phyloP scores from a whole-genome alignment of 805 yeast genomes.

The Torulaspora microellipsoides region DNA sequence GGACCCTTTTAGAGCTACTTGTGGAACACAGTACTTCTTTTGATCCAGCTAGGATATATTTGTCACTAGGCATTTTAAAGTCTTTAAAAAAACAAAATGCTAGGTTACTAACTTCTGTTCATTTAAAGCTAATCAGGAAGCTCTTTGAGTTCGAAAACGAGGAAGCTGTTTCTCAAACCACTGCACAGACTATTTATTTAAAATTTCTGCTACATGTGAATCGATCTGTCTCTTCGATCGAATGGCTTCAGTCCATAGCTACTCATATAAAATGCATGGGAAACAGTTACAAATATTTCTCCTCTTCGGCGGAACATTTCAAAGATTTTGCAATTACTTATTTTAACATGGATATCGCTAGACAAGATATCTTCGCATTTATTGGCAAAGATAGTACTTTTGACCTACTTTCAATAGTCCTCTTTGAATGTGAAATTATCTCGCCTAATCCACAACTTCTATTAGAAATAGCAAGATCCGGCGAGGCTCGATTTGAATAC shows the following conservation, averaged over 20 bases:
- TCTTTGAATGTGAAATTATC: conserved; percentile 20
- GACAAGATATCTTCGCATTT: background rate
- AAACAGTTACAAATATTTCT: conserved; percentile 32
- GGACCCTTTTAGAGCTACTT: conserved; percentile 42
- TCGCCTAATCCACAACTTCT: conserved; percentile 20
- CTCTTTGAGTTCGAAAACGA: conserved; percentile 42
- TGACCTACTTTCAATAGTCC: conserved; percentile 24
- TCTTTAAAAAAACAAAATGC: conserved; percentile 39
- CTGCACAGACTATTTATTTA: conserved; percentile 50
- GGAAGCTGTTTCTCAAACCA: conserved; percentile 48
- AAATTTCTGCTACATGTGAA: conserved; percentile 42
- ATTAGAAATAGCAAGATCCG: conserved; percentile 28
- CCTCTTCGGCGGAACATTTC: conserved; percentile 33
- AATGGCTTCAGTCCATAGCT: conserved; percentile 36
- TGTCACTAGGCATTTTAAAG: conserved; percentile 51
- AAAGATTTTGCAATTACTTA: conserved; percentile 39
- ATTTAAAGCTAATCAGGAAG: conserved; percentile 31
- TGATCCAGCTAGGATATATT: conserved; percentile 66
- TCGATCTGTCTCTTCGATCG: conserved; percentile 20
- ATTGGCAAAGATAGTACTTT: conserved; percentile 13
- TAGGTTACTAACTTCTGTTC: conserved; percentile 21
- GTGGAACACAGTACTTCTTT: conserved; percentile 47
- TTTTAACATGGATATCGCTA: conserved; percentile 23
- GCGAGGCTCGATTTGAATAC: conserved; percentile 9
- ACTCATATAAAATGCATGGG: conserved; percentile 35